A percentile compares a stretch with the other conserved stretches of the same genome.
Conservation (phyloP, 495 filamentous ascomycete genomes). For the Durotheca rogersii region DNA sequence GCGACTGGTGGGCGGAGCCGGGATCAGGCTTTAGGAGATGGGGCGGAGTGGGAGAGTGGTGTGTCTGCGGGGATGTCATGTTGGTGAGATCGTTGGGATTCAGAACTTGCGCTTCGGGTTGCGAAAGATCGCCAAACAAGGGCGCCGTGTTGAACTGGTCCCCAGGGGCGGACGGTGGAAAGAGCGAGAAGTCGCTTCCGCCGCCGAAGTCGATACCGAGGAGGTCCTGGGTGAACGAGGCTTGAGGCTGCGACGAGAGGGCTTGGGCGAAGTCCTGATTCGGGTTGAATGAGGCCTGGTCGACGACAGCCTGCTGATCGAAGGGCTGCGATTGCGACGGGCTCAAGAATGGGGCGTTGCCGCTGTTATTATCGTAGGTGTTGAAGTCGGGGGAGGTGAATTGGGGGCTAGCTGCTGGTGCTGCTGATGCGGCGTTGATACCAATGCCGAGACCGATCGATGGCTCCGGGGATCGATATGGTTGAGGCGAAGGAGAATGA, state of each 20-base stretch:
- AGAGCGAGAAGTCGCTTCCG: constrained; percentile 56
- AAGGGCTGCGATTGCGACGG: constrained; percentile 45
- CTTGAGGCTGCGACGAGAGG: constrained; percentile 36
- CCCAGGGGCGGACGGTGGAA: constrained; percentile 40
- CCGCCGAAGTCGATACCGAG: constrained; percentile 44
- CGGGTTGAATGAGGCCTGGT: constrained; percentile 42
- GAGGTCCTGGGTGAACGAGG: constrained; percentile 41
- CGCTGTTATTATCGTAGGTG: constrained; percentile 37
- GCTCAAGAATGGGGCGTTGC: constrained; percentile 37
- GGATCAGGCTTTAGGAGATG: constrained; percentile 67
- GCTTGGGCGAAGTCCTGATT: constrained; percentile 43
- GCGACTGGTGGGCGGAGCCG: constrained; percentile 58
- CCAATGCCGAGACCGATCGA: constrained; percentile 51
- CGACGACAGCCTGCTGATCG: constrained; percentile 35
- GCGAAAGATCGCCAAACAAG: constrained; percentile 55
- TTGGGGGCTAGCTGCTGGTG: constrained; percentile 35
- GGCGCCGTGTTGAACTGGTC: constrained; percentile 50
- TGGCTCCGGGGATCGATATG: constrained; percentile 45
- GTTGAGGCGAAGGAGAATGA: constrained; percentile 51
- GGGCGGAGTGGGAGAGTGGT: constrained; percentile 63
- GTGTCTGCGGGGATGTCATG: constrained; percentile 65
- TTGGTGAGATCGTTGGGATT: constrained; percentile 60
- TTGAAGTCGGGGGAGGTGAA: constrained; percentile 40
- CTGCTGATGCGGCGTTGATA: constrained; percentile 42
- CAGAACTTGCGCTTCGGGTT: constrained; percentile 53